phyloP scores from a whole-genome alignment of 148 eudicot genomes.

The Beta vulgaris region DNA sequence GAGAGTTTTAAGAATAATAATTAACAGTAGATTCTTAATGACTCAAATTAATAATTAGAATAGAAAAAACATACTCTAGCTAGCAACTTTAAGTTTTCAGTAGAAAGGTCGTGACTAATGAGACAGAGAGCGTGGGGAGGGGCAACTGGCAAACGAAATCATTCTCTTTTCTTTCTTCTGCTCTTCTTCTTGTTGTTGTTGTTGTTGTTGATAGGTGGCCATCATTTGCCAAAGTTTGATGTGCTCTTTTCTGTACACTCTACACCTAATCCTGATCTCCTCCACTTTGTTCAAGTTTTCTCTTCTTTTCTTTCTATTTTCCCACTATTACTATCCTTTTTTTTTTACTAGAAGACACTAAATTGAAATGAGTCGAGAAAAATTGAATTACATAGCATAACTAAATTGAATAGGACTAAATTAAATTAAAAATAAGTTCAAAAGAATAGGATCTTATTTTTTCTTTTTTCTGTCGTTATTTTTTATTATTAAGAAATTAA shows the following conservation, averaged over 20 bases:
- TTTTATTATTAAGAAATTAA: too few relatives aligned
- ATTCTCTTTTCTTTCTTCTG: background rate
- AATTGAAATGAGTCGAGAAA: too few relatives aligned
- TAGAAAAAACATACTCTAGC: constrained; percentile 30
- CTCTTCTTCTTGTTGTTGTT: background rate
- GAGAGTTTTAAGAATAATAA: constrained; percentile 26
- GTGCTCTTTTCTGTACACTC: background rate
- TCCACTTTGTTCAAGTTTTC: background rate
- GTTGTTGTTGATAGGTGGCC: constrained; percentile 16
- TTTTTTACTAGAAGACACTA: too few relatives aligned
- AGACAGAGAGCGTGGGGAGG: constrained; percentile 17
- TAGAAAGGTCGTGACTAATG: constrained; percentile 12
- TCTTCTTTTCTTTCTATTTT: too few relatives aligned
- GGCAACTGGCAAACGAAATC: constrained; percentile 20
- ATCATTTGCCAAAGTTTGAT: constrained; percentile 3
- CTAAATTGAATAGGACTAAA: too few relatives aligned
- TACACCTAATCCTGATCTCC: background rate
- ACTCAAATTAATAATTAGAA: constrained; percentile 10
- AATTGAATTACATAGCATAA: too few relatives aligned
- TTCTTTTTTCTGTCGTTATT: too few relatives aligned
- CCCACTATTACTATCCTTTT: too few relatives aligned
- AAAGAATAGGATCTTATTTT: too few relatives aligned
- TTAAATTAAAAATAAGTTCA: too few relatives aligned
- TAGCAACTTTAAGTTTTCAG: background rate
- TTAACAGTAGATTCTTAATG: background rate